phyloP scores from a whole-genome alignment of 768 basidiomycete genomes.

The Kwoniella shandongensis region DNA sequence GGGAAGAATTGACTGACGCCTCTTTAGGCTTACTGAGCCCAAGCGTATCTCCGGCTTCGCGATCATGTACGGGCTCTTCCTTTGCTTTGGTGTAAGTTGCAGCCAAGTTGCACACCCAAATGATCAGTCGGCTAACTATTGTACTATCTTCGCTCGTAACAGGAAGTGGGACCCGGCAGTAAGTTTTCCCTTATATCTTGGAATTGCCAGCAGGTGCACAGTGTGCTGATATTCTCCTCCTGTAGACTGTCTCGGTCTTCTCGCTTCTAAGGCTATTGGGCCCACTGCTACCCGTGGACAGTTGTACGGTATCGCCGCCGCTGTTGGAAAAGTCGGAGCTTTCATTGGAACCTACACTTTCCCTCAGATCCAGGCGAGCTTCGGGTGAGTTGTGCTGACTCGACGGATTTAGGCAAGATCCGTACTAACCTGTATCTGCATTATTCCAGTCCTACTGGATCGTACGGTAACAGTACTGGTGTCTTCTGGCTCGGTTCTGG shows the following conservation, averaged over 20 bases:
- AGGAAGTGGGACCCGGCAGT: constrained; percentile 36
- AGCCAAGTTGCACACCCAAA: no score
- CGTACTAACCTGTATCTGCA: no score
- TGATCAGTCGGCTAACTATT: no score
- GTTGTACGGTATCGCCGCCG: constrained; percentile 81
- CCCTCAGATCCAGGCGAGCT: constrained; percentile 42
- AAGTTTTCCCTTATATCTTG: background rate
- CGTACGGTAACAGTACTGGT: constrained; percentile 64
- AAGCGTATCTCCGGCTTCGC: constrained; percentile 56
- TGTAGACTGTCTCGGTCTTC: constrained; percentile 71
- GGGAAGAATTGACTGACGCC: no score
- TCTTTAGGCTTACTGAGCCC: constrained; percentile 8
- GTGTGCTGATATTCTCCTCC: background rate
- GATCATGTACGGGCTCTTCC: constrained; percentile 85
- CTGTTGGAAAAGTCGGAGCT: constrained; percentile 59
- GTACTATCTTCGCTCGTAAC: no score
- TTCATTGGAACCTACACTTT: constrained; percentile 54
- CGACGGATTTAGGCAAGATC: background rate
- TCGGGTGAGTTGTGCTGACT: constrained; percentile 23
- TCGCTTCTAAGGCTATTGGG: constrained; percentile 73
- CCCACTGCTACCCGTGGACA: constrained; percentile 63
- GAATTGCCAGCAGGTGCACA: background rate
- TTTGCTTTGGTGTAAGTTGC: constrained; percentile 73
- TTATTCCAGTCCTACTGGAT: constrained; percentile 56
- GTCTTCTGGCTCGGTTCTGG: constrained; percentile 54